These are phyloP conservation scores for Xylaria bambusicola DNA, from an alignment of 495 filamentous ascomycete genomes.

Conservation along the genomic window DNA sequence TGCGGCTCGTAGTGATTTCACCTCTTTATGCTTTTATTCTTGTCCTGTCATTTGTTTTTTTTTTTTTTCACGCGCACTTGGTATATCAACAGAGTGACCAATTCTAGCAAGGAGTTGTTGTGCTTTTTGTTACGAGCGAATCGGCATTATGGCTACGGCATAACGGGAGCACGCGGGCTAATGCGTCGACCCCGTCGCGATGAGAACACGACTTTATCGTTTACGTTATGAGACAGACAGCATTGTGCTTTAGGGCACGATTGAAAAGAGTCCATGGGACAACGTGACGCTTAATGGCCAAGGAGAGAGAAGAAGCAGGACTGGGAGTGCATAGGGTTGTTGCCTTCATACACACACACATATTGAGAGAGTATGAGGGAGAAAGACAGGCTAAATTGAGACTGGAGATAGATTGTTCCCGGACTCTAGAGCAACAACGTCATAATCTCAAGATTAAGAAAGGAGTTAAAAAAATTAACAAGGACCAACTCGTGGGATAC, in stretches of 20 bases:
- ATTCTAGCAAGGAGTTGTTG: too few relatives aligned
- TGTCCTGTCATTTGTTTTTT: conserved; percentile 24
- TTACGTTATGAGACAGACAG: conserved; percentile 16
- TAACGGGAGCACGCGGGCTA: conserved; percentile 25
- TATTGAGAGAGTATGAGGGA: too few relatives aligned
- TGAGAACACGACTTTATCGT: conserved; percentile 34
- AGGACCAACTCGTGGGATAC: not conserved
- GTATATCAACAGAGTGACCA: not conserved
- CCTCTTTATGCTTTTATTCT: not conserved
- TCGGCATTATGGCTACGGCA: conserved; percentile 20
- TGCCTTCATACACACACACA: conserved; percentile 7
- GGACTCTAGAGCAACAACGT: not conserved
- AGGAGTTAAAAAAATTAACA: too few relatives aligned
- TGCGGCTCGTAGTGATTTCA: conserved; percentile 9
- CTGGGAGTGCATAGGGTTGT: not conserved
- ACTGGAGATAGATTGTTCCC: conserved; percentile 4
- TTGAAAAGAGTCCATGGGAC: not conserved
- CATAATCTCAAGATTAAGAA: not conserved
- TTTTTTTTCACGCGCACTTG: too few relatives aligned
- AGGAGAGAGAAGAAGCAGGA: not conserved
- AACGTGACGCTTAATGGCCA: conserved; percentile 7
- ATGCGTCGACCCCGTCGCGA: conserved; percentile 27
- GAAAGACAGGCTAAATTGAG: conserved; percentile 10
- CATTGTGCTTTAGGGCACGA: conserved; percentile 9
- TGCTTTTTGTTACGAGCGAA: too few relatives aligned